phyloP scores from a whole-genome alignment of 164 flowering plant species.

The Vitis riparia region DNA sequence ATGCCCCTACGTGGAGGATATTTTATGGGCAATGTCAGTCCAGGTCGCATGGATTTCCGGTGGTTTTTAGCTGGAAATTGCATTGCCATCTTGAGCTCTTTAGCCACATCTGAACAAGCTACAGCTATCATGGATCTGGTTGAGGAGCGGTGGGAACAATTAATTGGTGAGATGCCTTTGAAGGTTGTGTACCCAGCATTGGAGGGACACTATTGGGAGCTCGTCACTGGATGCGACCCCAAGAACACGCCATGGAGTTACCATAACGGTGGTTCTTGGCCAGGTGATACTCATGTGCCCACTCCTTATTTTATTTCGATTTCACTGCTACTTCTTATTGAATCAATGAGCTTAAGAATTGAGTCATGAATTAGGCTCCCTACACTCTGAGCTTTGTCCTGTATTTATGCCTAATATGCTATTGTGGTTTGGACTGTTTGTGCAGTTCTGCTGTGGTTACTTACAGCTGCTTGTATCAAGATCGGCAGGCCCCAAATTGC shows the following conservation, averaged over 20 bases:
- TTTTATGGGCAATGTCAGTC: constrained; percentile 46
- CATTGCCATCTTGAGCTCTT: constrained; percentile 42
- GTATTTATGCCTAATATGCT: neutral
- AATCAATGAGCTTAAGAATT: too few relatives aligned
- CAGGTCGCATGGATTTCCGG: constrained; percentile 46
- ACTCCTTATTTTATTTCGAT: neutral
- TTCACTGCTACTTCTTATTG: too few relatives aligned
- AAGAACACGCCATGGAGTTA: constrained; percentile 40
- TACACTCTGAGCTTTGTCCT: neutral
- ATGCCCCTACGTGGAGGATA: constrained; percentile 48
- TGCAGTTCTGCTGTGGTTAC: constrained; percentile 43
- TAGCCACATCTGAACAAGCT: constrained; percentile 33
- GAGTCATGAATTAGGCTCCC: too few relatives aligned
- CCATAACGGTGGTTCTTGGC: constrained; percentile 49
- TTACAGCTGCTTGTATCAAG: constrained; percentile 45
- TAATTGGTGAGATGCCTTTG: constrained; percentile 45
- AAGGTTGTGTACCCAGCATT: constrained; percentile 39
- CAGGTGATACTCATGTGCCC: constrained; percentile 19
- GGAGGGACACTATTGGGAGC: constrained; percentile 35
- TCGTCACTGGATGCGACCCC: constrained; percentile 35
- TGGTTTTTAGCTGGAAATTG: constrained; percentile 52
- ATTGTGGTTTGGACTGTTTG: neutral
- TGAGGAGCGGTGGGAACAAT: constrained; percentile 43
- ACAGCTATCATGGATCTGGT: constrained; percentile 43
- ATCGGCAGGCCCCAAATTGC: constrained; percentile 36